These are phyloP conservation scores for Trypanosoma rangeli DNA, from an alignment of 208 protist genomes.

Conservation along the genomic window DNA sequence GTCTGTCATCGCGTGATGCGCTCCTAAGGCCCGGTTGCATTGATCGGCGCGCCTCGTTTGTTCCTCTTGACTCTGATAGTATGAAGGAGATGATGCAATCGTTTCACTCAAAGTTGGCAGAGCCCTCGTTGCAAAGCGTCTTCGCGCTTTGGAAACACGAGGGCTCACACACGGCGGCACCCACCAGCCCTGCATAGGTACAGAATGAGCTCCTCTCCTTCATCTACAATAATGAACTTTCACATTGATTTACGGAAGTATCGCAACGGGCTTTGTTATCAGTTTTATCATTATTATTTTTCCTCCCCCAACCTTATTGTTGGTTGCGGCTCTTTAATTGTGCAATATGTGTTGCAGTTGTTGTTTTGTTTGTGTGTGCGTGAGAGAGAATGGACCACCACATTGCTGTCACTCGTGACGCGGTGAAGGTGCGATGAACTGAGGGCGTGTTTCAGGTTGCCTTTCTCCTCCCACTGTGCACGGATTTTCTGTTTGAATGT, in stretches of 20 bases:
- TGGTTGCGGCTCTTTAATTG: not conserved
- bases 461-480: too few species aligned
- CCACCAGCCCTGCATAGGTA: constrained; percentile 26
- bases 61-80: constrained; percentile 33
- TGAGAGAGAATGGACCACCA: not conserved
- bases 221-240: constrained; percentile 19
- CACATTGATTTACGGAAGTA: not conserved
- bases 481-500: not conserved
- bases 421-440: too few species aligned
- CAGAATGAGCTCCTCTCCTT: constrained; percentile 28
- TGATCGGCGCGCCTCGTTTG: constrained; percentile 75
- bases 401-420: too few species aligned
- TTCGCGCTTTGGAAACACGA: not conserved
- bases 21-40: constrained; percentile 94
- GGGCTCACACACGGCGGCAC: not conserved
- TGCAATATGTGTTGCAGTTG: not conserved
- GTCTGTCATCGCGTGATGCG: constrained; percentile 82
- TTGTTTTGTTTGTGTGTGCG: not conserved
- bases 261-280: not conserved
- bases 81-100: constrained; percentile 45
- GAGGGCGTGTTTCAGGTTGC: too few species aligned
- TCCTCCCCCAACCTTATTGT: not conserved
- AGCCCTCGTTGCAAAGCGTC: not conserved
- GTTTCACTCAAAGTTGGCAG: constrained; percentile 20
- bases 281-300: not conserved